Evolutionary conservation across 1,284 basidiomycete genomes (phyloP).

Genomic region (Ceratobasidium sp.): DNA sequence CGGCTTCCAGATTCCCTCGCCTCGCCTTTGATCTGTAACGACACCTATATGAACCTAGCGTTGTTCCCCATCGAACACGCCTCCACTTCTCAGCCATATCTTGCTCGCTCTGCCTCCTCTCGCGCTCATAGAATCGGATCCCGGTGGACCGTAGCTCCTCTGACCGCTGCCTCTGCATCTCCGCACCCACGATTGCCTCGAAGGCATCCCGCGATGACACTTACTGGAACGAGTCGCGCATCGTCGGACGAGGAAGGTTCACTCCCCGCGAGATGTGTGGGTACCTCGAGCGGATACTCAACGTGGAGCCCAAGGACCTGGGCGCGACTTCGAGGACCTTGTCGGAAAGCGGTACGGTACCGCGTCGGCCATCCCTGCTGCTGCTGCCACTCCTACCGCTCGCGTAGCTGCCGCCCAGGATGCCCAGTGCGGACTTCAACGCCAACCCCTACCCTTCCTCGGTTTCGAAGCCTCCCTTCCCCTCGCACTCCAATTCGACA

Average conservation of each 20-base stretch:
- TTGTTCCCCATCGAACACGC: conserved; percentile 90
- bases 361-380: conserved; percentile 27
- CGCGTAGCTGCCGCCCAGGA: conserved; percentile 5
- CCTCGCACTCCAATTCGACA: conserved; percentile 49
- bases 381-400: conserved; percentile 1
- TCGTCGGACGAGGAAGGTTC: conserved; percentile 94
- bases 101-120: conserved; percentile 86
- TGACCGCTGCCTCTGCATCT: conserved; percentile 91
- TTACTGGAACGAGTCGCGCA: conserved; percentile 95
- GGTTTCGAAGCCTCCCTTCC: conserved; percentile 48
- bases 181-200: conserved; percentile 92
- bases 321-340: conserved; percentile 71
- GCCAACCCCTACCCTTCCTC: conserved; percentile 48
- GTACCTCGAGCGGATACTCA: conserved; percentile 92
- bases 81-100: conserved; percentile 86
- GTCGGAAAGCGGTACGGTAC: conserved; percentile 71
- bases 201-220: conserved; percentile 97
- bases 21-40: too few species aligned
- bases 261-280: conserved; percentile 90
- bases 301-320: conserved; percentile 77
- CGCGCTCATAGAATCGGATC: conserved; percentile 90
- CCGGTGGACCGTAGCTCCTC: conserved; percentile 93
- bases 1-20: conserved; percentile 73
- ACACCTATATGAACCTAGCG: too few species aligned
- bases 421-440: conserved; percentile 13